These are phyloP conservation scores for Epichloe sylvatica DNA, from an alignment of 2,329 filamentous ascomycete species.

Conservation along the genomic window DNA sequence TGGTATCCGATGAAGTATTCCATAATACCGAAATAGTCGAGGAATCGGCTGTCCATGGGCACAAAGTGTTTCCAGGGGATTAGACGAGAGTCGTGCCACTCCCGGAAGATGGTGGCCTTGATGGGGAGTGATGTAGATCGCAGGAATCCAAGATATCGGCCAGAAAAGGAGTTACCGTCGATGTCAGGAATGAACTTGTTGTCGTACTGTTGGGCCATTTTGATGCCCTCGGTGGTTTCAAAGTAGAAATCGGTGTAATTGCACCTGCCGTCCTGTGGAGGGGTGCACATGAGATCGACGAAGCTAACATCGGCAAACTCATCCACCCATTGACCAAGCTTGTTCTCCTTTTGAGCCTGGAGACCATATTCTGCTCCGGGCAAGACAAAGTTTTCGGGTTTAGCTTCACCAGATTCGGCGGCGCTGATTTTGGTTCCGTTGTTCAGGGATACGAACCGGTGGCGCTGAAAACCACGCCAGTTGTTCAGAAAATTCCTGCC, in stretches of 20 bases:
- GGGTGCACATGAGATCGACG: constrained; percentile 38
- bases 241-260: constrained; percentile 36
- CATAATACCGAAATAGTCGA: constrained; percentile 59
- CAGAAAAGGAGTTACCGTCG: constrained; percentile 60
- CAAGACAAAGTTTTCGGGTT: constrained; percentile 39
- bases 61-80: constrained; percentile 71
- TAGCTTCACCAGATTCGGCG: constrained; percentile 30
- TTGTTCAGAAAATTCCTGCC: constrained; percentile 44
- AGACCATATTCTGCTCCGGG: constrained; percentile 34
- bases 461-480: constrained; percentile 61
- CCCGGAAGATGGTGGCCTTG: constrained; percentile 64
- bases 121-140: constrained; percentile 56
- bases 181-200: constrained; percentile 63
- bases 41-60: constrained; percentile 61
- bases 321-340: constrained; percentile 36
- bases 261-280: constrained; percentile 24
- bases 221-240: constrained; percentile 22
- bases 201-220: constrained; percentile 39
- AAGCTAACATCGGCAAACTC: constrained; percentile 38
- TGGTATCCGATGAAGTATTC: constrained; percentile 57
- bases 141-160: constrained; percentile 55
- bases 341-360: constrained; percentile 27
- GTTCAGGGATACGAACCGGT: constrained; percentile 61
- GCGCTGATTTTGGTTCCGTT: constrained; percentile 45
- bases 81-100: constrained; percentile 68